These are phyloP conservation scores for Wallemia mellicola DNA, from an alignment of 1,284 basidiomycete species.

Conservation along the genomic window DNA sequence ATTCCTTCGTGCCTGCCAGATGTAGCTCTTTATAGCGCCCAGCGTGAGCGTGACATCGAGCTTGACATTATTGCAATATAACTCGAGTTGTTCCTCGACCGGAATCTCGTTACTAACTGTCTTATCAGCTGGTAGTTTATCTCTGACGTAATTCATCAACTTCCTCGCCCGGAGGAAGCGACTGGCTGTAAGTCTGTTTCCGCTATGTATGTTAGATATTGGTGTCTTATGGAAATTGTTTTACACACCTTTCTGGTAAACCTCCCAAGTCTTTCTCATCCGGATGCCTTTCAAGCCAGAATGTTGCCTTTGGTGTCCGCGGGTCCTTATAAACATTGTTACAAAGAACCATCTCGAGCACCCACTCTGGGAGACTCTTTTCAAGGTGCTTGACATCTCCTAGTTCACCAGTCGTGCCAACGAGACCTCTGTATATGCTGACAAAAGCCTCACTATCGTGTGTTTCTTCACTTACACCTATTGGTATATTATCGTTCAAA, in stretches of 20 bases:
- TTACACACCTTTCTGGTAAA: constrained; percentile 42
- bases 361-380: constrained; percentile 53
- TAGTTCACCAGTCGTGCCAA: constrained; percentile 24
- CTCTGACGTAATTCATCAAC: constrained; percentile 53
- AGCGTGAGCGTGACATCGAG: constrained; percentile 62
- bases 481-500: constrained; percentile 30
- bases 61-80: constrained; percentile 51
- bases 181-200: constrained; percentile 63
- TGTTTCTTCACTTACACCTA: constrained; percentile 59
- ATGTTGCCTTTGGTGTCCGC: constrained; percentile 37
- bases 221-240: too few species aligned
- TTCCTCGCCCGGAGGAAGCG: constrained; percentile 59
- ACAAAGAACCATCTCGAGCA: constrained; percentile 51
- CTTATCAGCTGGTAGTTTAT: constrained; percentile 26
- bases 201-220: constrained; percentile 17
- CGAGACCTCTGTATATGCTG: constrained; percentile 42
- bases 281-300: constrained; percentile 52
- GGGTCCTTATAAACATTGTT: constrained; percentile 24
- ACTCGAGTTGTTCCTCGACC: constrained; percentile 45
- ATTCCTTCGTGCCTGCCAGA: constrained; percentile 37
- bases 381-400: constrained; percentile 39
- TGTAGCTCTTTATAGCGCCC: constrained; percentile 55
- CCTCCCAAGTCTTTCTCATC: constrained; percentile 24
- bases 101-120: not conserved
- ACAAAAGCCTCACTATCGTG: constrained; percentile 37